Conservation (phyloP, 768 basidiomycete genomes). For the Mycena vitilis region DNA sequence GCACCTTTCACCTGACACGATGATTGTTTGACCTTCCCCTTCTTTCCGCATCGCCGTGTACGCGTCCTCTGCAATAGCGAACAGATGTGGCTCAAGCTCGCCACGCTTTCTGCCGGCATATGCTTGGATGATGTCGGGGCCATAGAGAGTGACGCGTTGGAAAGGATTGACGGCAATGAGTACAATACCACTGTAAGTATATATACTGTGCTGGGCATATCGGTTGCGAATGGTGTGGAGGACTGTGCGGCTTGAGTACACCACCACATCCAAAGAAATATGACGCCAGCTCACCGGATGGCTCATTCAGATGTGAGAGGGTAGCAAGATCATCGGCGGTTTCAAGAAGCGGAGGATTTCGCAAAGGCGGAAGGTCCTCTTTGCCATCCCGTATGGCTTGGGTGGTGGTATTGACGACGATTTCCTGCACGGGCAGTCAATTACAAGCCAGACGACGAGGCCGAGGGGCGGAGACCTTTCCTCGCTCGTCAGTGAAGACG, state of each 20-base stretch:
- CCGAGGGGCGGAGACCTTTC: constrained; percentile 70
- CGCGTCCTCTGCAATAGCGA: constrained; percentile 99
- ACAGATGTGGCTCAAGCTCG: constrained; percentile 96
- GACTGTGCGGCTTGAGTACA: constrained; percentile 58
- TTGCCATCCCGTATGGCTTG: constrained; percentile 85
- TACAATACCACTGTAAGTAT: constrained; percentile 99
- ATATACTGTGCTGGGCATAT: constrained; percentile 97
- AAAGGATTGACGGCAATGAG: constrained; percentile 99
- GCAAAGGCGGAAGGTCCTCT: constrained; percentile 88
- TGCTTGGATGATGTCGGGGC: constrained; percentile 96
- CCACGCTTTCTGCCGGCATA: constrained; percentile 93
- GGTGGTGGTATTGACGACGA: constrained; percentile 79
- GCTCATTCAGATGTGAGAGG: constrained; percentile 97
- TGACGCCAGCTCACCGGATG: constrained; percentile 71
- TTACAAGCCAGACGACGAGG: constrained; percentile 29
- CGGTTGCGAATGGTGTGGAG: constrained; percentile 97
- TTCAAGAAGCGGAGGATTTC: constrained; percentile 96
- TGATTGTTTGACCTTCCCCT: constrained; percentile 96
- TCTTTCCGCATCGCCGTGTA: constrained; percentile 97
- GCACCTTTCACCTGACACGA: constrained; percentile 97
- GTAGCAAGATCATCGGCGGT: constrained; percentile 98
- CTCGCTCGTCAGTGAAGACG: constrained; percentile 89
- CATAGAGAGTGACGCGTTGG: constrained; percentile 96
- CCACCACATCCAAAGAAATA: constrained; percentile 13
- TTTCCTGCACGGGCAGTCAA: constrained; percentile 65